Evolutionary conservation across 2,329 filamentous ascomycete genomes (phyloP).

Genomic region (Aurifilum marmelostoma): DNA sequence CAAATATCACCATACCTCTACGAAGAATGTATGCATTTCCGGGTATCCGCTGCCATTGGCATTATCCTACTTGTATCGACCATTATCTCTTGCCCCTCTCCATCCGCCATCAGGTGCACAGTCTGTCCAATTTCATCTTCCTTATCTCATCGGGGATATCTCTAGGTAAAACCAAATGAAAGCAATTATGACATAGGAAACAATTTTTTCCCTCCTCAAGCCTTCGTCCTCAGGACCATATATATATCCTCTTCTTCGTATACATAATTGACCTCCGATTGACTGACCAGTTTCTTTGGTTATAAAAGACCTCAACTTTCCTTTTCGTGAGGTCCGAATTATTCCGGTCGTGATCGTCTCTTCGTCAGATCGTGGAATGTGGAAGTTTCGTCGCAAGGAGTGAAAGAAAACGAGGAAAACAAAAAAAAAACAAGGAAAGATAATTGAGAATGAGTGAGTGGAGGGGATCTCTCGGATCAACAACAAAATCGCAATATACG

Average conservation of each 20-base stretch:
- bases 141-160: not conserved
- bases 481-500: conserved; percentile 9
- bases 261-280: not conserved
- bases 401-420: not conserved
- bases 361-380: conserved; percentile 26
- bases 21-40: not conserved
- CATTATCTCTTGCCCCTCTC: not conserved
- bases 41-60: not conserved
- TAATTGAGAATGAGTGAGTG: conserved; percentile 19
- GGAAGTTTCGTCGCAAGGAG: too few species aligned
- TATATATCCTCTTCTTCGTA: too few species aligned
- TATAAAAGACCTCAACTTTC: not conserved
- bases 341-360: conserved; percentile 28
- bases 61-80: not conserved
- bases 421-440: not conserved
- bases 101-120: not conserved
- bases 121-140: not conserved
- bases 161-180: not conserved
- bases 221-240: not conserved
- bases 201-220: not conserved
- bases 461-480: not conserved
- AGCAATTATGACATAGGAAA: conserved; percentile 2
- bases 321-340: conserved; percentile 12
- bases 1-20: not conserved
- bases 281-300: conserved; percentile 1